phyloP scores from a whole-genome alignment of 331 rosid species.

The Arachis monticola region DNA sequence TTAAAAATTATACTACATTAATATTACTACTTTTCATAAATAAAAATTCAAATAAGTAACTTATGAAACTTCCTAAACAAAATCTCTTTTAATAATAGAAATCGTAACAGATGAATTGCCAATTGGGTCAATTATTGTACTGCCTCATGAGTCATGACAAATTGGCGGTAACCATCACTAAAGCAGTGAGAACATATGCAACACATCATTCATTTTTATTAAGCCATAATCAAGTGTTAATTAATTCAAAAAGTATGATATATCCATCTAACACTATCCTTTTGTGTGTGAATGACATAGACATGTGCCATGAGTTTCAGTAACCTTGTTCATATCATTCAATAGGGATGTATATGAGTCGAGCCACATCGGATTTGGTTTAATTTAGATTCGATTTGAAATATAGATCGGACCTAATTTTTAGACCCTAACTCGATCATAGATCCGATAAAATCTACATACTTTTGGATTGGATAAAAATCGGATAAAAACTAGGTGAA shows the following conservation, averaged over 20 bases:
- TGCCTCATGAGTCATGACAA: conserved; percentile 37
- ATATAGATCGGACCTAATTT: too few relatives aligned
- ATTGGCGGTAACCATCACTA: conserved; percentile 5
- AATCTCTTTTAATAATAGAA: too few relatives aligned
- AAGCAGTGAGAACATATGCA: background rate
- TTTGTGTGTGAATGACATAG: background rate
- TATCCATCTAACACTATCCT: background rate
- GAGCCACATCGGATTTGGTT: background rate
- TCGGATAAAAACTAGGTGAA: too few relatives aligned
- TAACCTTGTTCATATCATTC: background rate
- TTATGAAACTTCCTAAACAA: too few relatives aligned
- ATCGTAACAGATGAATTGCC: background rate
- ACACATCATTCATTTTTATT: background rate
- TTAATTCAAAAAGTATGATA: background rate
- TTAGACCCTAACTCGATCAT: too few relatives aligned
- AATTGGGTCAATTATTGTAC: conserved; percentile 35
- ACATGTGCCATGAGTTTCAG: background rate
- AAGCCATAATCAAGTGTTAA: background rate
- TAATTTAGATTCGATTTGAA: too few relatives aligned
- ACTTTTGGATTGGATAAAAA: too few relatives aligned
- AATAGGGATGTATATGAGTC: too few relatives aligned
- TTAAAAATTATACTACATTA: too few relatives aligned
- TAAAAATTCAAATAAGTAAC: too few relatives aligned
- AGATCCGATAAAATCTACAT: too few relatives aligned
- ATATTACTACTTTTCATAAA: too few relatives aligned